These are phyloP conservation scores for Filobasidium uniguttulatum DNA, from an alignment of 1,284 basidiomycete species.

Conservation along the genomic window DNA sequence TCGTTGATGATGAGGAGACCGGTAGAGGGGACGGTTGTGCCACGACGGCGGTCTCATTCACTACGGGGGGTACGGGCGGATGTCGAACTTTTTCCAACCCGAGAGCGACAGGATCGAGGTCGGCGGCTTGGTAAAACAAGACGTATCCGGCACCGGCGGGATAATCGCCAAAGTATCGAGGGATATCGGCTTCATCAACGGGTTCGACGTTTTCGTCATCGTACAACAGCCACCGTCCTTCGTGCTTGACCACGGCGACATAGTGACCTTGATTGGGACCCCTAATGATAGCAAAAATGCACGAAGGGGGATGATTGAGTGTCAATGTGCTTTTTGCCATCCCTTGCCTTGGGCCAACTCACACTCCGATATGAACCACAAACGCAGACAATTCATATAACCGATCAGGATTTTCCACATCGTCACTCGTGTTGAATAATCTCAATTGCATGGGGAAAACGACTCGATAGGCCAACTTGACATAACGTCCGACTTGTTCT, in stretches of 20 bases:
- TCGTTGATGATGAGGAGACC: not conserved
- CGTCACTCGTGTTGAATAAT: constrained; percentile 93
- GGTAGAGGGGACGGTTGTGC: not conserved
- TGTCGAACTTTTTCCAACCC: constrained; percentile 38
- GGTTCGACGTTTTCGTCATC: constrained; percentile 86
- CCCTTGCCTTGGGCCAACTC: constrained; percentile 33
- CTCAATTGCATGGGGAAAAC: constrained; percentile 89
- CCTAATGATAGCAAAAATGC: constrained; percentile 37
- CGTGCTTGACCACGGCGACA: constrained; percentile 80
- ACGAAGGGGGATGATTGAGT: too few relatives aligned
- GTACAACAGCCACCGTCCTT: constrained; percentile 77
- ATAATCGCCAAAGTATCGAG: constrained; percentile 88
- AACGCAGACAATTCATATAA: constrained; percentile 90
- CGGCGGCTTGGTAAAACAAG: constrained; percentile 88
- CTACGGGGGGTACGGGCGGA: too few relatives aligned
- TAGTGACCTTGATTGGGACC: constrained; percentile 97
- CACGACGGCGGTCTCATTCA: not conserved
- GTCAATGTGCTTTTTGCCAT: too few relatives aligned
- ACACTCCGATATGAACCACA: constrained; percentile 95
- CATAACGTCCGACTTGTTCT: constrained; percentile 71
- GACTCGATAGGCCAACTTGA: constrained; percentile 90
- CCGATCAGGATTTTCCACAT: constrained; percentile 67
- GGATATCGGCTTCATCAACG: constrained; percentile 78
- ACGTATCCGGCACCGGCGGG: constrained; percentile 84
- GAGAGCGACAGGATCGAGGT: constrained; percentile 57